These are phyloP conservation scores for Penicillium brevicompactum DNA, from an alignment of 2,329 filamentous ascomycete genomes.

Conservation along the genomic window DNA sequence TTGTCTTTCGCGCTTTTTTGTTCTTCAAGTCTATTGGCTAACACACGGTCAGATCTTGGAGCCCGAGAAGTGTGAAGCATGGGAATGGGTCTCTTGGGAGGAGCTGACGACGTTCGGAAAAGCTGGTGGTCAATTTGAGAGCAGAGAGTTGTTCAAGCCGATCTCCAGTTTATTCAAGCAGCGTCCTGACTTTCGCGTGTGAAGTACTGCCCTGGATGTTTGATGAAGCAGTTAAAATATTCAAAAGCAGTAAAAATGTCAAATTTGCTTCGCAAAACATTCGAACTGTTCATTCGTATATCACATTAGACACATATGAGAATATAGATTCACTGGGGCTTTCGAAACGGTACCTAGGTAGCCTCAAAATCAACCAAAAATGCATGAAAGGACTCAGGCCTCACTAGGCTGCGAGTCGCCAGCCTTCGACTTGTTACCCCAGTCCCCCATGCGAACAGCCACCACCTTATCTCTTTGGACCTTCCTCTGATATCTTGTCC, in stretches of 20 bases:
- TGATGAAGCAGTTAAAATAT: too few relatives aligned
- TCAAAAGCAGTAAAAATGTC: neutral
- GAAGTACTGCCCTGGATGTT: neutral
- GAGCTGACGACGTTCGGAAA: conserved; percentile 44
- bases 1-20: neutral
- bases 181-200: conserved; percentile 31
- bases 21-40: neutral
- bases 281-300: too few relatives aligned
- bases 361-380: too few relatives aligned
- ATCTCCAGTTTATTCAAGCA: conserved; percentile 50
- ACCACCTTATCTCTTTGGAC: conserved; percentile 13
- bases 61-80: conserved; percentile 57
- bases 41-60: conserved; percentile 37
- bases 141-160: conserved; percentile 49
- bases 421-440: conserved; percentile 3
- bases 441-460: conserved; percentile 14
- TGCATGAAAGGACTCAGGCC: neutral
- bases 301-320: too few relatives aligned
- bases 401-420: neutral
- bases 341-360: too few relatives aligned
- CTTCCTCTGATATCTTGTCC: conserved; percentile 10
- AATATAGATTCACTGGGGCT: too few relatives aligned
- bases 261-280: too few relatives aligned
- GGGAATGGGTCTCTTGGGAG: conserved; percentile 57
- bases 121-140: conserved; percentile 29